Evolutionary conservation across 179 eudicot genomes (phyloP).

Genomic region (Camellia oleifera): DNA sequence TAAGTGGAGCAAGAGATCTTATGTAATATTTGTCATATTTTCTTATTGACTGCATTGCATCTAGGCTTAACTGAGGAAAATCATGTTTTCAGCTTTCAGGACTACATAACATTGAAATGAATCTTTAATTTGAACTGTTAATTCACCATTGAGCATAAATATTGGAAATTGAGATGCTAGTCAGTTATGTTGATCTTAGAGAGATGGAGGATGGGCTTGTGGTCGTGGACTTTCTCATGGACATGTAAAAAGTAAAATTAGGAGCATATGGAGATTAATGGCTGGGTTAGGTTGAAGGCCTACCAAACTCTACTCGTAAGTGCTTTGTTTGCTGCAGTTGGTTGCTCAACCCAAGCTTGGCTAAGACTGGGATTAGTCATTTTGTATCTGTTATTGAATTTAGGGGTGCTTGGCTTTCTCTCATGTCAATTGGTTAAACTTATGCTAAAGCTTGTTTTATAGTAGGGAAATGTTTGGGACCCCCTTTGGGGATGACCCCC

Average conservation of each 20-base stretch:
- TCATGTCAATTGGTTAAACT: too few relatives aligned
- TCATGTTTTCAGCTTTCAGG: background rate
- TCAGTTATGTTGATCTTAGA: background rate
- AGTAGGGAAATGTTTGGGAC: too few relatives aligned
- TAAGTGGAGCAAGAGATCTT: conserved; percentile 23
- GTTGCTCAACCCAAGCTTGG: background rate
- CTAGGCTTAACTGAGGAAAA: background rate
- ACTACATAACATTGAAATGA: background rate
- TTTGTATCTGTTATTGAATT: too few relatives aligned
- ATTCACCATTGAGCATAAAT: background rate
- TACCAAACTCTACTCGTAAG: background rate
- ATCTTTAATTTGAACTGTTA: background rate
- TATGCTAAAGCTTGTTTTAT: too few relatives aligned
- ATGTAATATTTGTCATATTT: background rate
- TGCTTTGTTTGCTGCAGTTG: background rate
- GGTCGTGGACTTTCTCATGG: background rate
- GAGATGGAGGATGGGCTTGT: background rate
- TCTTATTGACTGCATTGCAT: conserved; percentile 3
- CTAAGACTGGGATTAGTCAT: too few relatives aligned
- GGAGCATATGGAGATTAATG: background rate
- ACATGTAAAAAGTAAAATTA: background rate
- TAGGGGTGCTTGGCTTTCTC: too few relatives aligned
- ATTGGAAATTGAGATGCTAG: conserved; percentile 7
- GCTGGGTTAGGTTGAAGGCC: background rate
- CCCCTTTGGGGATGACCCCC: too few relatives aligned